phyloP scores from a whole-genome alignment of 352 stramenopile genomes.

The Lagenidium giganteum region DNA sequence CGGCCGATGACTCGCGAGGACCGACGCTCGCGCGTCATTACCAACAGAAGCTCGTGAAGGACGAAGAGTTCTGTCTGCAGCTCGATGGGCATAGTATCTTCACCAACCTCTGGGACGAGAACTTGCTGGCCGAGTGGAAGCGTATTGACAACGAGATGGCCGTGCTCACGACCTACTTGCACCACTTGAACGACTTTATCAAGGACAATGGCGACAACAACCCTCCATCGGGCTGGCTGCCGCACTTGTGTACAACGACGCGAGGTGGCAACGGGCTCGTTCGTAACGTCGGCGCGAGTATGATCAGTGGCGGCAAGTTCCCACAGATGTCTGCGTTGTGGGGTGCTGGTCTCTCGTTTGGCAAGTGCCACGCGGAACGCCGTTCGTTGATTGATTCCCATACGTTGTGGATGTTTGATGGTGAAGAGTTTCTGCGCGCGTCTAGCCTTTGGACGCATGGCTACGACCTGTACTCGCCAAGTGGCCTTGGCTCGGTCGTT shows the following conservation, averaged over 20 bases:
- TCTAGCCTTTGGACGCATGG: constrained; percentile 58
- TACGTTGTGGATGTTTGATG: constrained; percentile 73
- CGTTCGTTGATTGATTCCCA: constrained; percentile 55
- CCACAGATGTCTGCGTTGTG: constrained; percentile 62
- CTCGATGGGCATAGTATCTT: constrained; percentile 72
- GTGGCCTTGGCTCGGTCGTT: constrained; percentile 44
- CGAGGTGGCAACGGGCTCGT: constrained; percentile 51
- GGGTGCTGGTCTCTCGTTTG: constrained; percentile 60
- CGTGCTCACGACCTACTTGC: constrained; percentile 57
- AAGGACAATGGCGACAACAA: constrained; percentile 62
- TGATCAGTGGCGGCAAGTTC: constrained; percentile 54
- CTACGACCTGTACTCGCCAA: constrained; percentile 72
- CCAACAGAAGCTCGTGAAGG: constrained; percentile 53
- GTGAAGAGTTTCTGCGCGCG: constrained; percentile 61
- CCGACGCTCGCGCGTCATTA: constrained; percentile 55
- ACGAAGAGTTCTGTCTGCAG: constrained; percentile 71
- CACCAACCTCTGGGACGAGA: constrained; percentile 62
- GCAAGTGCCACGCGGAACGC: constrained; percentile 65
- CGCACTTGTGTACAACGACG: constrained; percentile 59
- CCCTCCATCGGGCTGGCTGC: constrained; percentile 32
- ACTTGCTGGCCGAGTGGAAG: constrained; percentile 54
- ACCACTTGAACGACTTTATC: constrained; percentile 66
- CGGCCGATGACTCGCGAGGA: constrained; percentile 50
- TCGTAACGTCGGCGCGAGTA: constrained; percentile 54
- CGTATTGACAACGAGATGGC: constrained; percentile 68